Percentiles rank a stretch among this genome's conserved stretches.
Evolutionary conservation across 441 rosid species (phyloP).

Genomic region (Euphorbia schlechtendalii): DNA sequence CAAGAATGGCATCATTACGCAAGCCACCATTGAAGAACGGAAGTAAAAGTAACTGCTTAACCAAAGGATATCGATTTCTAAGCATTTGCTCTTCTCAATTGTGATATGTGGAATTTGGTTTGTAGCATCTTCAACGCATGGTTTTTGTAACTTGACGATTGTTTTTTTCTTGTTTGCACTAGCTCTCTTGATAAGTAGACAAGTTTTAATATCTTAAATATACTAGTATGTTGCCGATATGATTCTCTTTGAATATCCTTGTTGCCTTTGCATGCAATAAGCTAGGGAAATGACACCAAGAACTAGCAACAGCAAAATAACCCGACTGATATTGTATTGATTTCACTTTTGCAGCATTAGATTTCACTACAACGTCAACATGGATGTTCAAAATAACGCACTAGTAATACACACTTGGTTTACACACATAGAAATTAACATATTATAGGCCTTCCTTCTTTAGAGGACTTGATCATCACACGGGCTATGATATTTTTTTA

Average conservation of each 20-base stretch:
- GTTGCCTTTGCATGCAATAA: too few relatives aligned
- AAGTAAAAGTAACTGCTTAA: constrained; percentile 11
- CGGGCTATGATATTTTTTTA: constrained; percentile 10
- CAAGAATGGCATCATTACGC: neutral
- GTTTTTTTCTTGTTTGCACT: neutral
- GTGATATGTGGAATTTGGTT: neutral
- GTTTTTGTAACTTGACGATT: neutral
- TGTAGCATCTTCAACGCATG: neutral
- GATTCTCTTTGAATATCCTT: too few relatives aligned
- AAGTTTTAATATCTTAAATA: neutral
- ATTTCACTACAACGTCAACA: neutral
- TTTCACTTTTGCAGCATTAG: neutral
- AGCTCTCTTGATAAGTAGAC: neutral
- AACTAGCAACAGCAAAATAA: too few relatives aligned
- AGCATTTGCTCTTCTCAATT: neutral
- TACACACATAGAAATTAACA: constrained; percentile 10
- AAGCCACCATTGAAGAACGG: constrained; percentile 1
- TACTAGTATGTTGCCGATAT: neutral
- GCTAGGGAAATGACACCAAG: too few relatives aligned
- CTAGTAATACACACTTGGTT: constrained; percentile 8
- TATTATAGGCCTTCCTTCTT: constrained; percentile 20
- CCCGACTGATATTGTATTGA: too few relatives aligned
- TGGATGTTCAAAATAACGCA: constrained; percentile 3
- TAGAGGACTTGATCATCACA: constrained; percentile 10
- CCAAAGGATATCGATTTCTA: neutral